phyloP scores from a whole-genome alignment of 1,139 yeast genomes.

The Hansenula sp. region DNA sequence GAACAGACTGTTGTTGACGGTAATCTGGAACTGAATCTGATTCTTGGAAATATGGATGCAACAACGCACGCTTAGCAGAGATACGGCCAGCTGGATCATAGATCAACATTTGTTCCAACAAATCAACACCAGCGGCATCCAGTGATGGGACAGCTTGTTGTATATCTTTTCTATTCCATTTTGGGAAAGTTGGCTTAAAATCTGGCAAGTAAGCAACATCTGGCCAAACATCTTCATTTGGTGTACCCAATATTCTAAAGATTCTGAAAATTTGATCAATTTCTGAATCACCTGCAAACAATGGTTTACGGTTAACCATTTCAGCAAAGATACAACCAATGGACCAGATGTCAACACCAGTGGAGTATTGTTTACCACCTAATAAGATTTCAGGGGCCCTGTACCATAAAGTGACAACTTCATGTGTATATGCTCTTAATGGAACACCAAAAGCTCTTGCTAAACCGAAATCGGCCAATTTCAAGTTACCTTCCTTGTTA shows the following conservation, averaged over 20 bases:
- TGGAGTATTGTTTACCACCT: constrained; percentile 96
- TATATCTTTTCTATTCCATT: constrained; percentile 79
- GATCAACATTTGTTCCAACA: constrained; percentile 72
- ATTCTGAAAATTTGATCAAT: constrained; percentile 96
- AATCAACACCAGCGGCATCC: constrained; percentile 79
- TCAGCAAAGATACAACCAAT: constrained; percentile 98
- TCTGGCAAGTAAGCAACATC: constrained; percentile 93
- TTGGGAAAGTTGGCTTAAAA: constrained; percentile 93
- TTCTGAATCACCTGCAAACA: constrained; percentile 97
- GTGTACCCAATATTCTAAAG: constrained; percentile 91
- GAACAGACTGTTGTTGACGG: constrained; percentile 23
- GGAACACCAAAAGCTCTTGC: constrained; percentile 99
- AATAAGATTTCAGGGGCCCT: constrained; percentile 93
- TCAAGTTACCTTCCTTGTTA: constrained; percentile 91
- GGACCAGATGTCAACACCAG: constrained; percentile 99
- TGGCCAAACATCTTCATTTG: constrained; percentile 93
- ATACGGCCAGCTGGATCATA: constrained; percentile 94
- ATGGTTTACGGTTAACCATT: constrained; percentile 93
- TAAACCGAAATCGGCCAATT: constrained; percentile 94
- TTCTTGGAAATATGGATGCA: constrained; percentile 86
- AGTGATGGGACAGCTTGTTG: constrained; percentile 73
- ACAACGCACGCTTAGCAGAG: constrained; percentile 88
- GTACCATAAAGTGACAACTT: constrained; percentile 97
- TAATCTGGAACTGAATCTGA: constrained; percentile 26
- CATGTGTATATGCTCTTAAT: constrained; percentile 92